Percentiles rank a stretch among this genome's conserved stretches.
Evolutionary conservation across 257 asterid species (phyloP).

Genomic region (Solanum okadae): DNA sequence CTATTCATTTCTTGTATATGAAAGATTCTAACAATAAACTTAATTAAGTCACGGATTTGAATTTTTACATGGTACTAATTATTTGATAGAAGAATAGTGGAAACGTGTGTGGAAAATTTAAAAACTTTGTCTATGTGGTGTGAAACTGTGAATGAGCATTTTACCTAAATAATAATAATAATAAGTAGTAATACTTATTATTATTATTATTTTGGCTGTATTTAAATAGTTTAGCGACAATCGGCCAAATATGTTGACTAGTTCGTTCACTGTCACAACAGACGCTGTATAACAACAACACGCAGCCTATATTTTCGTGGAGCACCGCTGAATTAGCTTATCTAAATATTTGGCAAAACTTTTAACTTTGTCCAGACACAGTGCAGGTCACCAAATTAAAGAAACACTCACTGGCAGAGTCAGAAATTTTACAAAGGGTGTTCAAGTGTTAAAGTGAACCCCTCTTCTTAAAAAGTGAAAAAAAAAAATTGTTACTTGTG

Average conservation of each 20-base stretch:
- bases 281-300: not conserved
- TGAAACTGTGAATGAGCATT: not conserved
- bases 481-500: too few species aligned
- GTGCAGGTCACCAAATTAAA: not conserved
- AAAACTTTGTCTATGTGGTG: not conserved
- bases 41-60: not conserved
- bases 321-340: not conserved
- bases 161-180: not conserved
- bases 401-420: too few species aligned
- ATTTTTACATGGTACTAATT: not conserved
- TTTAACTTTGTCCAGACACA: not conserved
- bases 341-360: not conserved
- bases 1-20: not conserved
- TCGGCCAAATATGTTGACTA: not conserved
- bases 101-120: not conserved
- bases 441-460: too few species aligned
- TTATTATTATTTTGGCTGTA: not conserved
- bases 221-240: not conserved
- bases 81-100: not conserved
- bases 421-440: too few species aligned
- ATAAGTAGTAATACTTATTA: too few species aligned
- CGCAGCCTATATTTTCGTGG: not conserved
- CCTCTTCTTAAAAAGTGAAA: too few species aligned
- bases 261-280: not conserved
- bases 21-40: not conserved